Conservation (phyloP, 2,329 filamentous ascomycete species). For the Colletotrichum incanum region DNA sequence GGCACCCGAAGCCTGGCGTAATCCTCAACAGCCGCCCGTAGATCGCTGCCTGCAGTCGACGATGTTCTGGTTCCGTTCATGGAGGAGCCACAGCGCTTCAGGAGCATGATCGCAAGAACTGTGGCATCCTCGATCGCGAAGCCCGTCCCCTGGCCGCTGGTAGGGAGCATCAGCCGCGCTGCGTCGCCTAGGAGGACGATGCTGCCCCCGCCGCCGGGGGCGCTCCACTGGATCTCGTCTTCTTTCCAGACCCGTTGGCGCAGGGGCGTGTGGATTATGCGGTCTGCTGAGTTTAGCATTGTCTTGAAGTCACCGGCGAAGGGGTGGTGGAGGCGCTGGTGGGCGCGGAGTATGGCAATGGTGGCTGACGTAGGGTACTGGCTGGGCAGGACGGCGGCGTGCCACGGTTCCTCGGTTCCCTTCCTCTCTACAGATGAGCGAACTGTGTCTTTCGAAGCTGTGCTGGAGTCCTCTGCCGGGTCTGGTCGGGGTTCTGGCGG, state of each 20-base stretch:
- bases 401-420: conserved; percentile 9
- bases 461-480: neutral
- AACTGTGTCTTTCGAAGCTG: neutral
- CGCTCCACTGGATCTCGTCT: conserved; percentile 45
- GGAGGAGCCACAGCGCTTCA: conserved; percentile 19
- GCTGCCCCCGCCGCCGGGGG: conserved; percentile 24
- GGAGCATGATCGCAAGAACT: conserved; percentile 44
- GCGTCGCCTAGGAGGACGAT: conserved; percentile 47
- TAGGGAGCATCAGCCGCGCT: conserved; percentile 47
- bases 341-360: conserved; percentile 21
- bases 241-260: conserved; percentile 47
- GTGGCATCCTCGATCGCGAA: conserved; percentile 49
- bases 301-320: conserved; percentile 44
- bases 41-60: no score
- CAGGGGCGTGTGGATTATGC: conserved; percentile 47
- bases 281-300: conserved; percentile 45
- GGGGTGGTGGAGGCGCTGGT: conserved; percentile 42
- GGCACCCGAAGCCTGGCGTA: conserved; percentile 44
- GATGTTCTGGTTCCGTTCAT: neutral
- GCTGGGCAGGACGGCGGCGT: conserved; percentile 17
- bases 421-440: neutral
- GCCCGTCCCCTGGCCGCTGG: conserved; percentile 48
- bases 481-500: conserved; percentile 6
- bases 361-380: conserved; percentile 31
- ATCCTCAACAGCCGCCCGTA: conserved; percentile 41